These are phyloP conservation scores for Chara braunii DNA, from an alignment of 139 green algal genomes.

Conservation along the genomic window DNA sequence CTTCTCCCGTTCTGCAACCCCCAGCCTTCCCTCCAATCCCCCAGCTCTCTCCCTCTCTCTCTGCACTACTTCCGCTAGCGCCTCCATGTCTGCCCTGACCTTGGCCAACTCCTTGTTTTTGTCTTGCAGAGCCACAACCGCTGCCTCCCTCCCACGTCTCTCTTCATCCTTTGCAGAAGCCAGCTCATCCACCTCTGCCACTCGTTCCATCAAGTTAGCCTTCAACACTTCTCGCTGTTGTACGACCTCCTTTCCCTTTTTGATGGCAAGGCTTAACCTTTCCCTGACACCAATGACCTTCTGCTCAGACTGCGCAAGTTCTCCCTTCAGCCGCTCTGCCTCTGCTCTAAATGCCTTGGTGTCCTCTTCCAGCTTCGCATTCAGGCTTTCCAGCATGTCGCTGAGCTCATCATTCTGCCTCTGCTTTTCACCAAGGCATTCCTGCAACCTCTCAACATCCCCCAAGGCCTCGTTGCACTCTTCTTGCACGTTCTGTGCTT, in stretches of 20 bases:
- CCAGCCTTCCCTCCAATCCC: background rate
- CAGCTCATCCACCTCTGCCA: slow-evolving; percentile 6
- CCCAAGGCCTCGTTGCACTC: too few species aligned
- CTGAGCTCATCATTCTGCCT: too few species aligned
- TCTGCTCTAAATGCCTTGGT: background rate
- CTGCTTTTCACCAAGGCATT: too few species aligned
- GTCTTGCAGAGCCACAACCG: background rate
- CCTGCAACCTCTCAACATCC: too few species aligned
- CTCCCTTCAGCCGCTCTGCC: background rate
- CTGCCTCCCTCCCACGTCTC: background rate
- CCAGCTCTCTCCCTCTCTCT: background rate
- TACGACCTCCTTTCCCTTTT: slow-evolving; percentile 31
- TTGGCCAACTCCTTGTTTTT: background rate
- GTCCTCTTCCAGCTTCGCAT: too few species aligned
- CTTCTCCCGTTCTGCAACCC: too few species aligned
- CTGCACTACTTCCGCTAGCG: background rate
- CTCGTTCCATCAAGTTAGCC: background rate
- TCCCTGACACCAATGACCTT: background rate
- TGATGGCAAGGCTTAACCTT: slow-evolving; percentile 24
- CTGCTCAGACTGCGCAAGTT: slow-evolving; percentile 1
- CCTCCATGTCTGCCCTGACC: slow-evolving; percentile 2
- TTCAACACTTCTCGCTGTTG: slow-evolving; percentile 19
- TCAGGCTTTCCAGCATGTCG: too few species aligned
- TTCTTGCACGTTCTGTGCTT: background rate
- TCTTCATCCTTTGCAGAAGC: slow-evolving; percentile 3